These are phyloP conservation scores for Geotrichum reessii DNA, from an alignment of 1,139 yeast species.

Conservation along the genomic window DNA sequence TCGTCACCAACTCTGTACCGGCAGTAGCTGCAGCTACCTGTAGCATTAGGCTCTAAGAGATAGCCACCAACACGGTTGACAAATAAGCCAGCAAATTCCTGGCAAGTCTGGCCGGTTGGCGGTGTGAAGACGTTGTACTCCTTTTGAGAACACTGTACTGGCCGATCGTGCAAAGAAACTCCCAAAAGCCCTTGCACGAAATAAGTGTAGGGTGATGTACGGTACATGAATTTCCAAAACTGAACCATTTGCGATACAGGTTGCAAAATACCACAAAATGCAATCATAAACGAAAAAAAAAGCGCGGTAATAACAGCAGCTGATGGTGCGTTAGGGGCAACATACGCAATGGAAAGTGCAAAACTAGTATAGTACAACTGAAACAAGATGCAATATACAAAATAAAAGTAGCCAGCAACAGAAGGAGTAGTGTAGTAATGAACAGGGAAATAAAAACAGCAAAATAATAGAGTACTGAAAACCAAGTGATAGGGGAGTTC, in stretches of 20 bases:
- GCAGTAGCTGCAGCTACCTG: conserved; percentile 55
- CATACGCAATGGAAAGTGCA: conserved; percentile 50
- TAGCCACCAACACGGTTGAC: conserved; percentile 46
- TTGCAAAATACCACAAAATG: conserved; percentile 60
- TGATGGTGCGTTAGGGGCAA: conserved; percentile 58
- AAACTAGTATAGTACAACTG: conserved; percentile 53
- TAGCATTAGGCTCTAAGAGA: conserved; percentile 47
- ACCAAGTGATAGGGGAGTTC: conserved; percentile 56
- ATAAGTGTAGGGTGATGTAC: conserved; percentile 61
- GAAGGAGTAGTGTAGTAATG: conserved; percentile 45
- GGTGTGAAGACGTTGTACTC: conserved; percentile 54
- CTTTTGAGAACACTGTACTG: conserved; percentile 45
- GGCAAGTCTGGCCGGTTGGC: conserved; percentile 55
- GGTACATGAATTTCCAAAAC: conserved; percentile 61
- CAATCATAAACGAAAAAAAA: conserved; percentile 48
- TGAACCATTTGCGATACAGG: conserved; percentile 53
- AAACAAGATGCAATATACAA: conserved; percentile 50
- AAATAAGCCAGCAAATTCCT: conserved; percentile 42
- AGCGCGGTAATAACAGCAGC: conserved; percentile 54
- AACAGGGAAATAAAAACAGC: conserved; percentile 52
- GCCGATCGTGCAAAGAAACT: conserved; percentile 46
- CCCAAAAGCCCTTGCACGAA: conserved; percentile 52
- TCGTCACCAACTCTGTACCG: conserved; percentile 48
- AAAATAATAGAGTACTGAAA: conserved; percentile 49
- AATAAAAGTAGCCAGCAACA: conserved; percentile 50